phyloP scores from a whole-genome alignment of 1,139 yeast species.

The Yamadazyma atmosphaerica region DNA sequence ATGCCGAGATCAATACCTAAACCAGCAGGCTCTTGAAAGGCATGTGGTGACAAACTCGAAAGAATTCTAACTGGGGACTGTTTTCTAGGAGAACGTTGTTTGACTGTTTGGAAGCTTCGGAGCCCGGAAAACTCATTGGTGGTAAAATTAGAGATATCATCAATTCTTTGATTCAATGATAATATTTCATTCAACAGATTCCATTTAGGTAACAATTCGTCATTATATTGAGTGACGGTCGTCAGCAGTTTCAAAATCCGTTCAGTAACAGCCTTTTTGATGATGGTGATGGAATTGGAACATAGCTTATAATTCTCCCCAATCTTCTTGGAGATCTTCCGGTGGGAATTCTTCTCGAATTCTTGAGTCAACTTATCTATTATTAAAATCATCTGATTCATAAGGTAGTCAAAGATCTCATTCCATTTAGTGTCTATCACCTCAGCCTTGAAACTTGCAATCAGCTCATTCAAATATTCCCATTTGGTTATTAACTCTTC shows the following conservation, averaged over 20 bases:
- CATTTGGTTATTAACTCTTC: conserved; percentile 40
- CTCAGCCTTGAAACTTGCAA: conserved; percentile 37
- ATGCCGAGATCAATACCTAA: conserved; percentile 41
- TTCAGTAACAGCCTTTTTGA: conserved; percentile 34
- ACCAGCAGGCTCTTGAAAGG: conserved; percentile 16
- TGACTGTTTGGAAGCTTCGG: conserved; percentile 18
- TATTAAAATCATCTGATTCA: conserved; percentile 37
- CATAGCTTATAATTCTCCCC: conserved; percentile 30
- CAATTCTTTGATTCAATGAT: conserved; percentile 9
- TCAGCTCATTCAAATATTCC: conserved; percentile 37
- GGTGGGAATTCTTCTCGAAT: conserved; percentile 16
- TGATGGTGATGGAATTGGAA: conserved; percentile 32
- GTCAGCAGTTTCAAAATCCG: conserved; percentile 20
- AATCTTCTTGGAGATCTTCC: conserved; percentile 14
- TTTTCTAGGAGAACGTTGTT: neutral
- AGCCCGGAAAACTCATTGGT: conserved; percentile 19
- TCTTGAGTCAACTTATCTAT: conserved; percentile 27
- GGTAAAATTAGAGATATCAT: conserved; percentile 12
- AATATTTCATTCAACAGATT: conserved; percentile 26
- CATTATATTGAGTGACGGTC: conserved; percentile 24
- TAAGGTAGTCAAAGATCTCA: conserved; percentile 45
- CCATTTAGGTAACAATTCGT: conserved; percentile 33
- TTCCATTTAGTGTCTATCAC: conserved; percentile 59
- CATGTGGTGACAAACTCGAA: conserved; percentile 9
- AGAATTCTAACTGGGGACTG: conserved; percentile 8